Percentiles rank a stretch among this genome's conserved stretches.
Conservation (phyloP, 306 rosid genomes). For the Parietaria judaica region DNA sequence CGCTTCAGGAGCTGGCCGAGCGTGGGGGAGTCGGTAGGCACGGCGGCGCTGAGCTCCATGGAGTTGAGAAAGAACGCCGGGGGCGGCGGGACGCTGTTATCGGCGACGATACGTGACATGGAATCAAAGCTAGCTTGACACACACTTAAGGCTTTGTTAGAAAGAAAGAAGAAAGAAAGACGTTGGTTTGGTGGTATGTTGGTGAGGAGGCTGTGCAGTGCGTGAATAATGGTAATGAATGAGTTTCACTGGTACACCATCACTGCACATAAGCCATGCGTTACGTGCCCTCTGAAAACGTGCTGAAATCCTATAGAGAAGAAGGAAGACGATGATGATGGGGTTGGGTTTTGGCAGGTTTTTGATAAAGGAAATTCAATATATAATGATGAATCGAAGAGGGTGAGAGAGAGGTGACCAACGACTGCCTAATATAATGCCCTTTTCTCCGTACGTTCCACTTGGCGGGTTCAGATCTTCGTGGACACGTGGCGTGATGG, state of each 20-base stretch:
- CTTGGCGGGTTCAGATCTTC: slow-evolving; percentile 15
- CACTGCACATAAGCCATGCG: background rate
- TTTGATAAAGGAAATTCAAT: background rate
- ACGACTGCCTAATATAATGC: slow-evolving; percentile 56
- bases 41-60: slow-evolving; percentile 30
- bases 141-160: background rate
- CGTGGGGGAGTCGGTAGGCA: slow-evolving; percentile 36
- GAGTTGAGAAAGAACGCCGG: slow-evolving; percentile 12
- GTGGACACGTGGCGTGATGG: slow-evolving; percentile 36
- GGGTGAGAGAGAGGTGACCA: slow-evolving; percentile 67
- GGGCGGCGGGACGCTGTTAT: slow-evolving; percentile 19
- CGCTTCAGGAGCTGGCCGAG: slow-evolving; percentile 67
- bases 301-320: background rate
- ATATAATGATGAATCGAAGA: background rate
- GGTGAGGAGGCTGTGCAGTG: background rate
- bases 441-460: slow-evolving; percentile 24
- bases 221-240: background rate
- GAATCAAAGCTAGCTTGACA: too few species aligned
- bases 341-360: slow-evolving; percentile 4
- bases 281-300: background rate
- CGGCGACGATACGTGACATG: slow-evolving; percentile 45
- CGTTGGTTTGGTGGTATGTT: too few species aligned
- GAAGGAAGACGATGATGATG: background rate
- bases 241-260: background rate
- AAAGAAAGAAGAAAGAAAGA: background rate